These are phyloP conservation scores for Schizophyllum commune DNA, from an alignment of 1,284 basidiomycete genomes.

Conservation along the genomic window DNA sequence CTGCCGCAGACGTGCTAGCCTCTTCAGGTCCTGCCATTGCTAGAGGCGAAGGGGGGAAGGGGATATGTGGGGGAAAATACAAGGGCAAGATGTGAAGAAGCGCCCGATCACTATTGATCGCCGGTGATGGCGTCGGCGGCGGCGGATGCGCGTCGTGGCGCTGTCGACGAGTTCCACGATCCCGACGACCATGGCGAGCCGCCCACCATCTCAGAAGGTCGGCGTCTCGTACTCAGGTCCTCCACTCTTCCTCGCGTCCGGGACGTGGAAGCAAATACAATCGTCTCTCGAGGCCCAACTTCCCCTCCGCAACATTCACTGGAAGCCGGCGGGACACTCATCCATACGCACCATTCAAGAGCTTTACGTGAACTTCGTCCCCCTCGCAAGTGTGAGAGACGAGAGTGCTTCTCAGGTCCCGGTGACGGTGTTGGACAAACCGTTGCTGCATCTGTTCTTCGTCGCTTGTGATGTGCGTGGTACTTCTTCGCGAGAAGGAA, in stretches of 20 bases:
- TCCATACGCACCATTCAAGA: slow-evolving; percentile 82
- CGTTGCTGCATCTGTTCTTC: slow-evolving; percentile 80
- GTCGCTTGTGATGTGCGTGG: slow-evolving; percentile 76
- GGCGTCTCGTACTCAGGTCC: slow-evolving; percentile 62
- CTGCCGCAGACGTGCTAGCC: slow-evolving; percentile 43
- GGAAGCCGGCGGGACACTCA: slow-evolving; percentile 69
- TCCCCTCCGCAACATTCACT: slow-evolving; percentile 84
- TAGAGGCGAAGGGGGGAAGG: slow-evolving; percentile 1
- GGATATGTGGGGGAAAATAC: not conserved
- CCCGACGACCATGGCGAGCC: not conserved
- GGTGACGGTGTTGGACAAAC: slow-evolving; percentile 74
- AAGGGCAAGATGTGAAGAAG: not conserved
- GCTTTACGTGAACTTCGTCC: slow-evolving; percentile 67
- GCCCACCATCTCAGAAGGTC: slow-evolving; percentile 30
- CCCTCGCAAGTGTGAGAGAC: slow-evolving; percentile 64
- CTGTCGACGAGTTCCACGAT: not conserved
- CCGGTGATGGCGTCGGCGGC: no score
- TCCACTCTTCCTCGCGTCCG: slow-evolving; percentile 54
- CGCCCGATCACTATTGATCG: not conserved
- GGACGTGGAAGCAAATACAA: slow-evolving; percentile 65
- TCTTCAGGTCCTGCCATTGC: slow-evolving; percentile 51
- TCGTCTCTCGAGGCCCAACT: slow-evolving; percentile 63
- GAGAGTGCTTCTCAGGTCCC: slow-evolving; percentile 74
- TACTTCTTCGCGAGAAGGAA: slow-evolving; percentile 8
- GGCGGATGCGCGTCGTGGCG: not conserved